phyloP scores from a whole-genome alignment of 805 yeast genomes.

The Lachancea thermotolerans region DNA sequence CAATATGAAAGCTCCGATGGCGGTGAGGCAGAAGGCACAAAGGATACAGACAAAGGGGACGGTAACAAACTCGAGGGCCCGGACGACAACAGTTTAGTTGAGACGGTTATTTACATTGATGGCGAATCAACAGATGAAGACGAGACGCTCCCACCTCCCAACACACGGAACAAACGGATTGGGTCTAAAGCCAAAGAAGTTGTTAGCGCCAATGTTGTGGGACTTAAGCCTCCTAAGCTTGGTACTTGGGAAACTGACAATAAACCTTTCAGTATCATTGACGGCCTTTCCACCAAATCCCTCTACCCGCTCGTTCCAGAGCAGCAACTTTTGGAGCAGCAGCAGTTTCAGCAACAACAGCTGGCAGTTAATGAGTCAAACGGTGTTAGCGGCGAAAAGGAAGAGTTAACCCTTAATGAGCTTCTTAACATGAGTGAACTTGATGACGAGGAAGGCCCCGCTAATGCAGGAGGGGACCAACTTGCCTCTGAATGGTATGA shows the following conservation, averaged over 20 bases:
- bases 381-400: conserved; percentile 29
- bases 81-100: conserved; percentile 30
- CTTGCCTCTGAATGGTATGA: conserved; percentile 33
- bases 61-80: conserved; percentile 12
- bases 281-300: conserved; percentile 86
- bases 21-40: conserved; percentile 12
- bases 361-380: conserved; percentile 13
- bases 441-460: conserved; percentile 64
- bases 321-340: conserved; percentile 25
- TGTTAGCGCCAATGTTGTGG: conserved; percentile 76
- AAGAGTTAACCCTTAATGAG: conserved; percentile 63
- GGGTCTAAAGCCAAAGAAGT: conserved; percentile 89
- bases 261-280: conserved; percentile 89
- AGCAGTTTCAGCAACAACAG: conserved; percentile 13
- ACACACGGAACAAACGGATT: conserved; percentile 44
- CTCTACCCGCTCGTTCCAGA: conserved; percentile 45
- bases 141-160: conserved; percentile 65
- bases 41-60: conserved; percentile 9
- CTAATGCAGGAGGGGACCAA: conserved; percentile 32
- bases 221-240: conserved; percentile 82
- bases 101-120: conserved; percentile 40
- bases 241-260: conserved; percentile 87
- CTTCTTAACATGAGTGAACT: conserved; percentile 81
- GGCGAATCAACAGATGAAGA: conserved; percentile 96
- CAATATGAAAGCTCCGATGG: conserved; percentile 41